Evolutionary conservation across 108 stramenopile genomes (phyloP).

Genomic region (Stephanodiscus triporus): DNA sequence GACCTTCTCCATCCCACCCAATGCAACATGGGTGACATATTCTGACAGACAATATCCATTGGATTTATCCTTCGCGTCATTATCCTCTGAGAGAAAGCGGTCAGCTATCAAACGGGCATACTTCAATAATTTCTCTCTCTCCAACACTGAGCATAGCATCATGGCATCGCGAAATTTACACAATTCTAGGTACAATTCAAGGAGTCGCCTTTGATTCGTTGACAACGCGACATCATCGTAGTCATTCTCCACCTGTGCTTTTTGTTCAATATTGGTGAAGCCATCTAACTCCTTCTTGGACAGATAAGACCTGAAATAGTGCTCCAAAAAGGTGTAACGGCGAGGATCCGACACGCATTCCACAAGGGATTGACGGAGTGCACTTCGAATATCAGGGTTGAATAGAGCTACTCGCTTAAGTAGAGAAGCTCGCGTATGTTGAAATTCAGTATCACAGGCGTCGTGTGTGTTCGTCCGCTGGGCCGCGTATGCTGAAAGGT

Average conservation of each 20-base stretch:
- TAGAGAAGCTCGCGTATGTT: constrained; percentile 24
- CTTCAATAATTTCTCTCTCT: constrained; percentile 29
- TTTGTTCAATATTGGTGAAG: background rate
- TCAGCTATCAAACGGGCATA: constrained; percentile 22
- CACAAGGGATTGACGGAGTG: constrained; percentile 63
- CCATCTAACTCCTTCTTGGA: constrained; percentile 12
- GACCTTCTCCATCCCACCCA: constrained; percentile 55
- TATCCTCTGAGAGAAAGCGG: constrained; percentile 27
- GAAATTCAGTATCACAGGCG: background rate
- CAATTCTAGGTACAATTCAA: constrained; percentile 78
- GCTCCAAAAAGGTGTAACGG: constrained; percentile 65
- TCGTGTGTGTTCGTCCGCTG: constrained; percentile 30
- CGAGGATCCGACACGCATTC: constrained; percentile 72
- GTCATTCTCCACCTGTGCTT: constrained; percentile 12
- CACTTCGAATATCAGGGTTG: constrained; percentile 59
- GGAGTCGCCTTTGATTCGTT: constrained; percentile 51
- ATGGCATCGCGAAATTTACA: constrained; percentile 54
- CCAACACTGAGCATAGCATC: constrained; percentile 31
- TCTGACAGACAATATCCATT: constrained; percentile 25
- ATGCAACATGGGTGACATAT: constrained; percentile 25
- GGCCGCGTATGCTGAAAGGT: constrained; percentile 2
- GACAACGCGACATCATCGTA: constrained; percentile 30
- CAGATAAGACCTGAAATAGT: constrained; percentile 47
- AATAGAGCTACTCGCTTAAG: constrained; percentile 51
- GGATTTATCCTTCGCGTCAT: background rate